A percentile compares a stretch with the other conserved stretches of the same genome.
Evolutionary conservation across 176 grass and related monocot genomes (phyloP).

Genomic region (Oryza punctata): DNA sequence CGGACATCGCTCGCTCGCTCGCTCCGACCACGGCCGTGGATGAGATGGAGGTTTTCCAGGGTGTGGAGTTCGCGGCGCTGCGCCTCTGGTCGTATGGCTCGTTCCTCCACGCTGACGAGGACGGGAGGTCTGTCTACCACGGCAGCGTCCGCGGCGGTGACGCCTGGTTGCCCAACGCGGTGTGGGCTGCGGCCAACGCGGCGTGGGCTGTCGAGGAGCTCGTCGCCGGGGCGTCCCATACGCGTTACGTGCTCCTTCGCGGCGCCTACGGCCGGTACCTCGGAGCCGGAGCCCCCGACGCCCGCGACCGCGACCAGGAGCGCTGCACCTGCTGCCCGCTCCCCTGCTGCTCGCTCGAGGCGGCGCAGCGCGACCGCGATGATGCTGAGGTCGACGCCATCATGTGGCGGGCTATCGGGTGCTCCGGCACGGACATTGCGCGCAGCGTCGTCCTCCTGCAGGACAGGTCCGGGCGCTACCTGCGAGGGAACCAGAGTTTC

Average conservation of each 20-base stretch:
- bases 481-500: conserved; percentile 10
- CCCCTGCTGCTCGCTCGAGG: neutral
- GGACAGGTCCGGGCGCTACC: neutral
- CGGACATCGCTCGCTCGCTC: no score
- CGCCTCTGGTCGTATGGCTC: neutral
- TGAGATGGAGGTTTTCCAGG: no score
- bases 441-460: neutral
- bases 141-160: no score
- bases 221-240: neutral
- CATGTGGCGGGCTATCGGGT: conserved; percentile 8
- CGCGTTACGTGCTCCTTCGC: neutral
- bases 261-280: conserved; percentile 46
- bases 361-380: neutral
- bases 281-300: no score
- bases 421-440: no score
- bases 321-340: no score
- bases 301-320: no score
- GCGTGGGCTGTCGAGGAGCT: conserved; percentile 30
- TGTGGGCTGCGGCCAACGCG: neutral
- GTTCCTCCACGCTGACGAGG: neutral
- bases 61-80: neutral
- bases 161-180: neutral
- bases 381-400: neutral
- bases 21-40: no score
- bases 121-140: conserved; percentile 13